Conservation (phyloP, 1,284 basidiomycete species). For the Omphalotus olearius region DNA sequence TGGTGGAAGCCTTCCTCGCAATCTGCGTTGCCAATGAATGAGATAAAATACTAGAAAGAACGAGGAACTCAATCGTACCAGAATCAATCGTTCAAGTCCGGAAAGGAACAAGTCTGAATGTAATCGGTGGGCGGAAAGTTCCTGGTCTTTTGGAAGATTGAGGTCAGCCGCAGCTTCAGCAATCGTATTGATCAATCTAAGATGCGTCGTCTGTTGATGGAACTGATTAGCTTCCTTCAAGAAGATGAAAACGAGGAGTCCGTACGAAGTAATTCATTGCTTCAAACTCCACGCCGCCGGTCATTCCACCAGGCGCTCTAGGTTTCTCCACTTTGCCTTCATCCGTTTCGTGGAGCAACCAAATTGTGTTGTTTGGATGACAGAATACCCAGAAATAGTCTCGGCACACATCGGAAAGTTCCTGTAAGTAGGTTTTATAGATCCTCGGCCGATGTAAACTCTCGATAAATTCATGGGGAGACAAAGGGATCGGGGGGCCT, state of each 20-base stretch:
- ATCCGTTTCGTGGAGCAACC: conserved; percentile 80
- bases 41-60: background rate
- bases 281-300: conserved; percentile 97
- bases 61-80: conserved; percentile 40
- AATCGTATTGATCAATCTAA: conserved; percentile 79
- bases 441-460: conserved; percentile 78
- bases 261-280: conserved; percentile 93
- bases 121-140: conserved; percentile 74
- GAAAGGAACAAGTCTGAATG: conserved; percentile 84
- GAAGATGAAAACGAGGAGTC: conserved; percentile 14
- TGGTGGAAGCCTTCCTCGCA: conserved; percentile 86
- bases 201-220: conserved; percentile 67
- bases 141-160: conserved; percentile 59
- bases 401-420: conserved; percentile 84
- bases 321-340: conserved; percentile 85
- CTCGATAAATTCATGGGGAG: conserved; percentile 88
- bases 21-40: conserved; percentile 49
- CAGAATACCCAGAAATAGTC: conserved; percentile 99
- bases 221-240: conserved; percentile 15
- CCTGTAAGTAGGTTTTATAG: conserved; percentile 89
- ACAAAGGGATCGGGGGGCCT: conserved; percentile 56
- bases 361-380: conserved; percentile 89
- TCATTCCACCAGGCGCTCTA: conserved; percentile 95
- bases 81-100: conserved; percentile 79
- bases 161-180: conserved; percentile 60